Evolutionary conservation across 352 stramenopile species (phyloP).

Genomic region (Saprolegnia diclina): DNA sequence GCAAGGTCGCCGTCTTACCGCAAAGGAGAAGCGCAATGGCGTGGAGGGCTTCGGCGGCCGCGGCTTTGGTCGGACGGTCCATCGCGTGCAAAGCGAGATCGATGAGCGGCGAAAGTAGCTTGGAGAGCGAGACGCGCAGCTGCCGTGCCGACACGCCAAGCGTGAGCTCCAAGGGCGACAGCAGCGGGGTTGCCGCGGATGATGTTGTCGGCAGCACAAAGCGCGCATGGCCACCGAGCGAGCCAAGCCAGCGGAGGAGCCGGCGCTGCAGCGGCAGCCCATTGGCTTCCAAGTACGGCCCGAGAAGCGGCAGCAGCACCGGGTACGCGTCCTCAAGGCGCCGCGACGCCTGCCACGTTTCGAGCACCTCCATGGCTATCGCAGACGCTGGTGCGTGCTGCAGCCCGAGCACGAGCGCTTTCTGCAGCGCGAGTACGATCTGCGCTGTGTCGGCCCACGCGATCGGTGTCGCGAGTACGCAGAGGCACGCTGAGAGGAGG

Average conservation of each 20-base stretch:
- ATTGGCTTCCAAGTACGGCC: slow-evolving; percentile 44
- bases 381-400: slow-evolving; percentile 58
- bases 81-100: slow-evolving; percentile 45
- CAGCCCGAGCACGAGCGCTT: slow-evolving; percentile 52
- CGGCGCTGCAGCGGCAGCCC: slow-evolving; percentile 45
- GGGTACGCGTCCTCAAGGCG: slow-evolving; percentile 36
- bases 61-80: slow-evolving; percentile 53
- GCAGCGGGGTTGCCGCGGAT: slow-evolving; percentile 29
- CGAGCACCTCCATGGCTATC: slow-evolving; percentile 46
- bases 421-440: slow-evolving; percentile 37
- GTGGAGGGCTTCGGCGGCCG: slow-evolving; percentile 62
- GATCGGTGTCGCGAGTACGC: slow-evolving; percentile 50
- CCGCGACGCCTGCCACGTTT: slow-evolving; percentile 39
- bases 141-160: slow-evolving; percentile 11
- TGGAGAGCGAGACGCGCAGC: slow-evolving; percentile 42
- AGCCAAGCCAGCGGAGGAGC: slow-evolving; percentile 54
- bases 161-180: slow-evolving; percentile 39
- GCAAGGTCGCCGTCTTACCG: slow-evolving; percentile 60
- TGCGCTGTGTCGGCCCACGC: slow-evolving; percentile 34
- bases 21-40: slow-evolving; percentile 62
- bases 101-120: slow-evolving; percentile 47
- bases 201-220: slow-evolving; percentile 33
- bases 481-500: slow-evolving; percentile 50
- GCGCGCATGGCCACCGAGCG: slow-evolving; percentile 41
- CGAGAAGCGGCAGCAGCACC: slow-evolving; percentile 44